phyloP scores from a whole-genome alignment of 805 yeast genomes.

The Peterozyma xylosa region DNA sequence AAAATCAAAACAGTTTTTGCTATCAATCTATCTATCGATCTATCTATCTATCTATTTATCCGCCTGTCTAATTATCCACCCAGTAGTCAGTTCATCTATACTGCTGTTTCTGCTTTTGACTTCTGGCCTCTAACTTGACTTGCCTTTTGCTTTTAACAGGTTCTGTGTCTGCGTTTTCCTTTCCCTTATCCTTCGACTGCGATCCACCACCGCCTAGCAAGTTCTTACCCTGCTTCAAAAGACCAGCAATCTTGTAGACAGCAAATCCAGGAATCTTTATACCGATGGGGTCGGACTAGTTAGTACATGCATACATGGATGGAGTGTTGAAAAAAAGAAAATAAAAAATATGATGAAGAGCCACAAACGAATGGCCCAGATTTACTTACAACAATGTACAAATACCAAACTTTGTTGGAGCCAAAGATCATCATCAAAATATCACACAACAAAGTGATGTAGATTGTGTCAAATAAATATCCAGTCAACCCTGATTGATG shows the following conservation, averaged over 20 bases:
- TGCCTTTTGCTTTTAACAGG: constrained; percentile 27
- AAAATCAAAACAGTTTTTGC: too few species aligned
- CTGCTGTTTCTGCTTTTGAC: constrained; percentile 15
- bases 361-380: not conserved
- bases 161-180: constrained; percentile 6
- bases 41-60: not conserved
- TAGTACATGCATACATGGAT: not conserved
- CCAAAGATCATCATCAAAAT: constrained; percentile 48
- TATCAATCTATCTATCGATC: too few species aligned
- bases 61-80: too few species aligned
- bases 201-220: constrained; percentile 13
- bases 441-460: constrained; percentile 54
- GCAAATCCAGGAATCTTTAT: constrained; percentile 42
- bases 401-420: constrained; percentile 51
- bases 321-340: not conserved
- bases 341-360: not conserved
- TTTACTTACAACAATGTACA: constrained; percentile 28
- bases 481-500: constrained; percentile 60
- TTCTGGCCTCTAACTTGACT: constrained; percentile 29
- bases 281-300: not conserved
- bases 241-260: constrained; percentile 34
- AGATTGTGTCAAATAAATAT: constrained; percentile 63
- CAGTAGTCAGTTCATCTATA: not conserved
- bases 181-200: constrained; percentile 2
- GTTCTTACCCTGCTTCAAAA: constrained; percentile 21